phyloP scores from a whole-genome alignment of 495 filamentous ascomycete species.

The Trichoderma reesei region DNA sequence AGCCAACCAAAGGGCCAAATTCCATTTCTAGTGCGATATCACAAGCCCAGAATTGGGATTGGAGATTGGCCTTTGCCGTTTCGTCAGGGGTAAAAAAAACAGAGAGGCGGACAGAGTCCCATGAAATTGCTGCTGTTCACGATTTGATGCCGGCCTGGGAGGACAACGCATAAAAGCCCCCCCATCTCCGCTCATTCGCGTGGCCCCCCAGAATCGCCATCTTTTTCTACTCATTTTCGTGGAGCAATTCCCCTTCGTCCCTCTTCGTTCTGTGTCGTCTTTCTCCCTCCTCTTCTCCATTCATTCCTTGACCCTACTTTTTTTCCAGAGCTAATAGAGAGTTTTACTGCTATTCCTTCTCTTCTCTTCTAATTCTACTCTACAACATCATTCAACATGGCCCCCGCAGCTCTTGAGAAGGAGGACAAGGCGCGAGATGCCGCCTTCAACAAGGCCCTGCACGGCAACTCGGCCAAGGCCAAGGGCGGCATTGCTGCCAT shows the following conservation, averaged over 20 bases:
- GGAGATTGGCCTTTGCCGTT: background rate
- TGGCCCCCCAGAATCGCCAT: background rate
- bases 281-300: background rate
- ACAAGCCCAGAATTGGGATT: constrained; percentile 3
- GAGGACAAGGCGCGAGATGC: constrained; percentile 88
- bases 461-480: constrained; percentile 70
- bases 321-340: background rate
- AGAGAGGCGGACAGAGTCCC: background rate
- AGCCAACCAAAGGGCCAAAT: constrained; percentile 6
- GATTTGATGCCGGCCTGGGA: background rate
- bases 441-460: constrained; percentile 82
- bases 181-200: background rate
- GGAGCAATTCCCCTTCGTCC: background rate
- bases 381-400: constrained; percentile 42
- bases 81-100: background rate
- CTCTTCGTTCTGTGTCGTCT: background rate
- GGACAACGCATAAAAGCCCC: constrained; percentile 1
- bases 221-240: background rate
- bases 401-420: constrained; percentile 58
- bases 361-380: constrained; percentile 9
- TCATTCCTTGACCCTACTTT: constrained; percentile 1
- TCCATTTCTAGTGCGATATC: background rate
- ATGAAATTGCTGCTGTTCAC: constrained; percentile 8
- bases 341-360: background rate
- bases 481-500: constrained; percentile 71